Evolutionary conservation across 2,329 filamentous ascomycete species (phyloP).

Genomic region (Xylaria digitata): DNA sequence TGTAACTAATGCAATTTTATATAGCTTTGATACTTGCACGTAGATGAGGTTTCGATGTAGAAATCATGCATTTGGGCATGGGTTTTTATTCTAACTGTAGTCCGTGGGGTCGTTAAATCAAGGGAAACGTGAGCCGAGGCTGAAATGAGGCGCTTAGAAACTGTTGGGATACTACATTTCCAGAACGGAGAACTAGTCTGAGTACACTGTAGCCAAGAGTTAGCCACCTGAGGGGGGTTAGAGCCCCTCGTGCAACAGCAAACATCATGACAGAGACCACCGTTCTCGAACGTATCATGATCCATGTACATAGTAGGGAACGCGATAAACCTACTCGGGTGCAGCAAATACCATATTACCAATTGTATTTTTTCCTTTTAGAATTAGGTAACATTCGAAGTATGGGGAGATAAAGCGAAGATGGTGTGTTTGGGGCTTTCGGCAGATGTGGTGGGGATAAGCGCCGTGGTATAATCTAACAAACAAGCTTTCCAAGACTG

Average conservation of each 20-base stretch:
- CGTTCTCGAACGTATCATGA: neutral
- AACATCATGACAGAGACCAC: too few relatives aligned
- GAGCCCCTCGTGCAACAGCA: too few relatives aligned
- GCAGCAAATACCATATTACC: neutral
- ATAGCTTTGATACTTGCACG: neutral
- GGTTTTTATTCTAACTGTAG: neutral
- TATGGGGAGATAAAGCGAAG: neutral
- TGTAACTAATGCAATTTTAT: too few relatives aligned
- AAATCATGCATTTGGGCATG: neutral
- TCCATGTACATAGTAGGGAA: neutral
- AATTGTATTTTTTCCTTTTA: neutral
- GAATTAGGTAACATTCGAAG: neutral
- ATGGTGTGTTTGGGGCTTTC: neutral
- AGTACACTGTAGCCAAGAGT: too few relatives aligned
- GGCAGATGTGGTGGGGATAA: conserved; percentile 9
- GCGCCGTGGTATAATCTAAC: neutral
- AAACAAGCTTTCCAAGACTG: conserved; percentile 3
- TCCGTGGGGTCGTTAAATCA: neutral
- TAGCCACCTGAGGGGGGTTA: too few relatives aligned
- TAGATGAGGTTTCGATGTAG: neutral
- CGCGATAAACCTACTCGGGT: neutral
- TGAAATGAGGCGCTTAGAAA: neutral
- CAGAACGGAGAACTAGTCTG: too few relatives aligned
- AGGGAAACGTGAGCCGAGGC: too few relatives aligned
- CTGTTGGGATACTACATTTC: neutral